A percentile compares a stretch with the other conserved stretches of the same genome.
Evolutionary conservation across 306 rosid species (phyloP).

Genomic region (Cicer bijugum): DNA sequence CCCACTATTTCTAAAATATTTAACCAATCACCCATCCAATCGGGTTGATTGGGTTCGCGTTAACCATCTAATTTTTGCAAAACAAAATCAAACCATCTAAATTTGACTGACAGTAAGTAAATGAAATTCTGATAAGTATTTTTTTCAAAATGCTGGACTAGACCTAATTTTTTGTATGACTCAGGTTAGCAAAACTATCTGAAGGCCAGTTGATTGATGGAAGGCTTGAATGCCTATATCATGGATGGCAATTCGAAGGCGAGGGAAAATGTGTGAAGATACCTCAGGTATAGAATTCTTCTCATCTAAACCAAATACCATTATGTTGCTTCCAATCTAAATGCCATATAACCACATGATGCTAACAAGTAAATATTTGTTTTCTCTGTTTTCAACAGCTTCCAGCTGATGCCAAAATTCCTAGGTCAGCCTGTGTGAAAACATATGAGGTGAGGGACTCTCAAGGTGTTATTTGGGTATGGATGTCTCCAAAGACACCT

Average conservation of each 20-base stretch:
- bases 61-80: not conserved
- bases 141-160: conserved; percentile 37
- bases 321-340: not conserved
- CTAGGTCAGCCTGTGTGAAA: conserved; percentile 76
- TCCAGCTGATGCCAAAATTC: conserved; percentile 92
- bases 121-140: conserved; percentile 14
- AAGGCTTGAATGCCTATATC: conserved; percentile 87
- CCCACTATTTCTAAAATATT: not conserved
- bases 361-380: not conserved
- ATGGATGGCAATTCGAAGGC: conserved; percentile 98
- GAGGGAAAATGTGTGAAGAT: conserved; percentile 94
- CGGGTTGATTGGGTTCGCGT: not conserved
- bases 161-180: conserved; percentile 36
- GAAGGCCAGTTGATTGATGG: conserved; percentile 97
- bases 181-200: conserved; percentile 89
- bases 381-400: conserved; percentile 56
- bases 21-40: not conserved
- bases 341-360: conserved; percentile 22
- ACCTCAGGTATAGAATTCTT: conserved; percentile 70
- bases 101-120: not conserved
- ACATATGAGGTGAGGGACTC: conserved; percentile 82
- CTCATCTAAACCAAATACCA: not conserved
- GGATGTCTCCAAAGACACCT: conserved; percentile 86
- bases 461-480: conserved; percentile 95
- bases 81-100: not conserved